Percentiles rank a stretch among this genome's conserved stretches.
Conservation (phyloP, 2,329 filamentous ascomycete genomes). For the Aspergillus viridinutans region DNA sequence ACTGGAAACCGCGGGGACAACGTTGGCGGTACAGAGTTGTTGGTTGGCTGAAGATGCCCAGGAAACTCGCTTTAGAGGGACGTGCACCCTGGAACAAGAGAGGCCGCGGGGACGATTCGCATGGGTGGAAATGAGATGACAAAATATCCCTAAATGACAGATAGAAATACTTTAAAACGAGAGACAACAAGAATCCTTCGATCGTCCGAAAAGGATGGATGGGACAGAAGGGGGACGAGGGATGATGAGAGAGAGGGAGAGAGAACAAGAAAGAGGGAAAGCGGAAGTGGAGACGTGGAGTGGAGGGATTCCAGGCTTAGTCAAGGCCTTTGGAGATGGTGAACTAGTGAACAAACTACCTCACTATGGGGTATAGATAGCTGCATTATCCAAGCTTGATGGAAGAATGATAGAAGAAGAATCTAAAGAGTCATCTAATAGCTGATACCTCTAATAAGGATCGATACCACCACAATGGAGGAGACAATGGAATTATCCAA, state of each 20-base stretch:
- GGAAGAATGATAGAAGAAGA: not conserved
- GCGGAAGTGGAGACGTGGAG: conserved; percentile 1
- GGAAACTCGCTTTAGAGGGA: conserved; percentile 16
- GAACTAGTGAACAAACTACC: not conserved
- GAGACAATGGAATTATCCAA: not conserved
- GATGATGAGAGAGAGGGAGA: conserved; percentile 5
- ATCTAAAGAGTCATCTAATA: not conserved
- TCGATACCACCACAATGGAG: not conserved
- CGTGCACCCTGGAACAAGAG: conserved; percentile 22
- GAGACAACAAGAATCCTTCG: conserved; percentile 6
- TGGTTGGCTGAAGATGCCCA: conserved; percentile 4
- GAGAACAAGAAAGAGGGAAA: conserved; percentile 8
- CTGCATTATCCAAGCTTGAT: not conserved
- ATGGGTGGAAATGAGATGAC: conserved; percentile 10
- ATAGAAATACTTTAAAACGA: conserved; percentile 1
- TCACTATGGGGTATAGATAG: not conserved
- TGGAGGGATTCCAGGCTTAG: conserved; percentile 3
- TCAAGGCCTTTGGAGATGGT: not conserved
- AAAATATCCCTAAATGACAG: conserved; percentile 9
- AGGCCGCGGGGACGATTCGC: conserved; percentile 14
- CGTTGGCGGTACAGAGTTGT: not conserved
- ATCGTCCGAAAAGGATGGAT: conserved; percentile 11
- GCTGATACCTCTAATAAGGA: not conserved
- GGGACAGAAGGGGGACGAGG: conserved; percentile 1
- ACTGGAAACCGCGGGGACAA: not conserved